These are phyloP conservation scores for Vanrija sp. DNA, from an alignment of 1,284 basidiomycete species.

Conservation along the genomic window DNA sequence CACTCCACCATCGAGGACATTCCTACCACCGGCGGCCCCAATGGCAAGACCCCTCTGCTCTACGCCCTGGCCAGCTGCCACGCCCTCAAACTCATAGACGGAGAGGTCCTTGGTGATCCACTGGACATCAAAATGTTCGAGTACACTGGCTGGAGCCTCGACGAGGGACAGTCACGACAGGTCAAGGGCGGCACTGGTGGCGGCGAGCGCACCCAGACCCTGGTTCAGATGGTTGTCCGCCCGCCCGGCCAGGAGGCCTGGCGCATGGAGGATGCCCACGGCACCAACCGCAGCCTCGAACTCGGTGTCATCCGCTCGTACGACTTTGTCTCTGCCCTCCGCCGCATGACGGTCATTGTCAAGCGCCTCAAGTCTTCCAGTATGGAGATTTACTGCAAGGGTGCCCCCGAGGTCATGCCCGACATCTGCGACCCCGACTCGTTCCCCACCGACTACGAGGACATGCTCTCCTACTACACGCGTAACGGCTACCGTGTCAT, in stretches of 20 bases:
- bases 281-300: conserved; percentile 69
- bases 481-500: conserved; percentile 97
- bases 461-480: conserved; percentile 94
- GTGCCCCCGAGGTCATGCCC: conserved; percentile 94
- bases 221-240: conserved; percentile 95
- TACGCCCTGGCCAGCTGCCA: conserved; percentile 96
- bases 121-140: conserved; percentile 97
- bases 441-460: conserved; percentile 94
- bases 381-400: conserved; percentile 99
- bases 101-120: conserved; percentile 88
- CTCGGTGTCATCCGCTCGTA: conserved; percentile 94
- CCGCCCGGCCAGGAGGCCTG: conserved; percentile 89
- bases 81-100: conserved; percentile 87
- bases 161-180: conserved; percentile 70
- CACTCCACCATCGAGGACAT: conserved; percentile 83
- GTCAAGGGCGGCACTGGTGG: conserved; percentile 56
- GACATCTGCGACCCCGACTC: conserved; percentile 89
- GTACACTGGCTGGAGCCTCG: conserved; percentile 92
- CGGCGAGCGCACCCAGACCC: conserved; percentile 70
- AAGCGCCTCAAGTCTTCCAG: conserved; percentile 88
- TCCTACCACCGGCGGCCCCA: conserved; percentile 59
- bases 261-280: conserved; percentile 86
- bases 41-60: conserved; percentile 72
- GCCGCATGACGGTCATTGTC: conserved; percentile 97
- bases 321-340: conserved; percentile 89